Evolutionary conservation across 1,284 basidiomycete genomes (phyloP), one percentile per base, ranked within the genome.

Genomic region (Ustilago lituana): DNA sequence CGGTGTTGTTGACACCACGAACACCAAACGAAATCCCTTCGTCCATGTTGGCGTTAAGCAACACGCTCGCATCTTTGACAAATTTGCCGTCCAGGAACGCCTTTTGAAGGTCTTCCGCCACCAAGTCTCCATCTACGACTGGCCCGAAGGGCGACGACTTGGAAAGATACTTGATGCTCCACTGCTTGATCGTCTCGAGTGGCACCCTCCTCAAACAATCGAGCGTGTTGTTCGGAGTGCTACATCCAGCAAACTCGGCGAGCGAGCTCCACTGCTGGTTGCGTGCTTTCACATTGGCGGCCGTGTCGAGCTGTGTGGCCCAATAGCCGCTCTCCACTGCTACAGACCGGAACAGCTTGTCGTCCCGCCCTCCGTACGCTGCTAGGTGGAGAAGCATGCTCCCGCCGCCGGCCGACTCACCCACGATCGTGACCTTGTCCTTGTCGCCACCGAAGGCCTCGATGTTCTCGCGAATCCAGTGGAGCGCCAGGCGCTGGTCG

Each of bases 401-500:
- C 3, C 45, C 54, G 12, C 67, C 73, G 8, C 73, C 73, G 1
- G 73, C 70, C 9, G 53, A 59, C 38, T 76, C 67, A n/a, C 73
- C 73, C 2, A 39, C 29, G 33, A 76, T 65, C 14, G 62, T 68
- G 4, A 76, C 48, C 9, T 49, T 49, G 20, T 51, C 35, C 10
- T 19, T 36, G 32, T 76, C 74, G 10, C 74, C 74, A 8, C 74
- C 72, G 35, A 76, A 76, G 5, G 49, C 38, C 6, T 24, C 56
- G 35, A 74, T 72, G 48, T 74, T 71, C n/a, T 62, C 47, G 6
- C 39, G 26, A 19, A 71, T 60, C 74, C 74, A 76, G n/a, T 53
- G 39, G 19, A 74, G 51, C 1, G 74, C 74, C 10, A 55, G 32
- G 8, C 72, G 41, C 51, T 76, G 74, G 33, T 76, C 74, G 46